Percentiles rank a stretch among this genome's conserved stretches.
These are phyloP conservation scores for Leptographium procerum DNA, from an alignment of 2,329 filamentous ascomycete genomes.

Conservation along the genomic window DNA sequence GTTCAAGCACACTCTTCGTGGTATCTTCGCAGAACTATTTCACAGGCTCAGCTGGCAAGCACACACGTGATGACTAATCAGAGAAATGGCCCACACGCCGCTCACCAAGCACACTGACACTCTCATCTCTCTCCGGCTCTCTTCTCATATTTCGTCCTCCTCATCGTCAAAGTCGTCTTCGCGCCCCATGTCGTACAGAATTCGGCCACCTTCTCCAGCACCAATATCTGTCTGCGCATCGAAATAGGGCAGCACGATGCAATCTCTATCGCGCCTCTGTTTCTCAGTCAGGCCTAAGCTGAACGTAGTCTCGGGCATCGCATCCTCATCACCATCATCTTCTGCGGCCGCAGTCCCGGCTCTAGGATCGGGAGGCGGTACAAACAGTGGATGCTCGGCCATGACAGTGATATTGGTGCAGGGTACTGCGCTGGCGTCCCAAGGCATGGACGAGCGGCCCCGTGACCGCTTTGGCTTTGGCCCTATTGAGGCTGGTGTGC, in stretches of 20 bases:
- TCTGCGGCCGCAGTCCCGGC: conserved; percentile 20
- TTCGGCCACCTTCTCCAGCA: conserved; percentile 77
- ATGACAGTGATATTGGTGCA: conserved; percentile 43
- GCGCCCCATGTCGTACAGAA: conserved; percentile 90
- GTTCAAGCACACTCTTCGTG: too few species aligned
- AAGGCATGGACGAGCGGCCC: conserved; percentile 1
- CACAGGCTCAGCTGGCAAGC: too few species aligned
- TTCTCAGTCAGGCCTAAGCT: conserved; percentile 80
- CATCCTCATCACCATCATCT: conserved; percentile 27
- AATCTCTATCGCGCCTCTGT: conserved; percentile 75
- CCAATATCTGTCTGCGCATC: conserved; percentile 80
- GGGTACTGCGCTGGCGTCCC: conserved; percentile 4
- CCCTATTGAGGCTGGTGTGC: conserved; percentile 9
- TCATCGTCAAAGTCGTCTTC: conserved; percentile 72
- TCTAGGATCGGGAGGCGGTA: conserved; percentile 28
- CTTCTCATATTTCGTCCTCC: conserved; percentile 64
- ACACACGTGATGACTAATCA: too few species aligned
- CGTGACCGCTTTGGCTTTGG: not conserved
- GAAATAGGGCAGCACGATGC: conserved; percentile 88
- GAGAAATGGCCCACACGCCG: too few species aligned
- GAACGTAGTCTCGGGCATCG: conserved; percentile 65
- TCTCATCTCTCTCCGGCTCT: conserved; percentile 7
- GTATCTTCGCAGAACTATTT: too few species aligned
- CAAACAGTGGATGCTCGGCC: conserved; percentile 65
- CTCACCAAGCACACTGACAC: too few species aligned